A percentile compares a stretch with the other conserved stretches of the same genome.
Evolutionary conservation across 176 grass and related monocot genomes (phyloP).

Genomic region (Aegilops tauschii): DNA sequence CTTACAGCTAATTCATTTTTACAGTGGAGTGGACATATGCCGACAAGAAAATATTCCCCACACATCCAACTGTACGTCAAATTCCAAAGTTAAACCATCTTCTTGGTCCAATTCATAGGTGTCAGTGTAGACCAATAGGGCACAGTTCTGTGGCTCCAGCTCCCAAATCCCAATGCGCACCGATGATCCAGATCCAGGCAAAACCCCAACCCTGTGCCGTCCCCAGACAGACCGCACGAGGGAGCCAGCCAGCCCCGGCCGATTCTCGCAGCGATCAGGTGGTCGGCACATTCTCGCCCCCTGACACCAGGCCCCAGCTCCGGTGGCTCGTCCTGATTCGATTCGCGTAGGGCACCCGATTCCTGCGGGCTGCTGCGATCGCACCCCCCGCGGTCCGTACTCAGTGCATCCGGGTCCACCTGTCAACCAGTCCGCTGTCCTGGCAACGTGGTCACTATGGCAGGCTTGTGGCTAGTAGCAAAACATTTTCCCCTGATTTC

Average conservation of each 20-base stretch:
- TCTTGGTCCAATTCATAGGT: neutral
- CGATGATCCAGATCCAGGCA: neutral
- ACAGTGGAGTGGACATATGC: no score
- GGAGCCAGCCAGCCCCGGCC: neutral
- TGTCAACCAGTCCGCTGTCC: no score
- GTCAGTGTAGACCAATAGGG: neutral
- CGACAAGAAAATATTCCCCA: neutral
- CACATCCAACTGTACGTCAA: neutral
- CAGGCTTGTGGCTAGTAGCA: no score
- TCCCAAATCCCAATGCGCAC: constrained; percentile 5
- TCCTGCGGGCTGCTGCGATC: neutral
- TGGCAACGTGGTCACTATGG: no score
- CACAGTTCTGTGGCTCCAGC: neutral
- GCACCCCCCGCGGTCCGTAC: neutral
- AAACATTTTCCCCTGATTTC: no score
- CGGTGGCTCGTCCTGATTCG: neutral
- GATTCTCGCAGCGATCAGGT: neutral
- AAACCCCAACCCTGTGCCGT: no score
- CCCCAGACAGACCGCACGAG: neutral
- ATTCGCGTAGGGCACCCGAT: neutral
- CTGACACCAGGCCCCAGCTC: neutral
- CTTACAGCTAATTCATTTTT: neutral
- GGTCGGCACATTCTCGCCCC: neutral
- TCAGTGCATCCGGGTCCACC: no score
- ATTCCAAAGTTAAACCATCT: neutral